Evolutionary conservation across 2,329 filamentous ascomycete species (phyloP).

Genomic region (Sporothrix mexicana): DNA sequence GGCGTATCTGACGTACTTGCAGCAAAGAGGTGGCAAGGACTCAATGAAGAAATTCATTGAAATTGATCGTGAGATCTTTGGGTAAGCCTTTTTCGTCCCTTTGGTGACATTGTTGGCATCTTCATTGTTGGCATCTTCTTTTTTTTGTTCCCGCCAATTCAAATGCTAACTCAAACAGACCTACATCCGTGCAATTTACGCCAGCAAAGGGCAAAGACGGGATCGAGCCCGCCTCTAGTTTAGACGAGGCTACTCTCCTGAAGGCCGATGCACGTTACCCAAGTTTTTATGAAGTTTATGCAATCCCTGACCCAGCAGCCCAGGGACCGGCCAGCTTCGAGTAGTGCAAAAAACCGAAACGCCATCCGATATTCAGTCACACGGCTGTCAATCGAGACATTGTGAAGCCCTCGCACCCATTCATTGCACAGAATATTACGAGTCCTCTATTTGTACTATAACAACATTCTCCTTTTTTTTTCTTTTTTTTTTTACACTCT

Average conservation of each 20-base stretch:
- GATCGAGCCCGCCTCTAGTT: slow-evolving; percentile 49
- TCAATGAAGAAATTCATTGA: slow-evolving; percentile 84
- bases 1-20: slow-evolving; percentile 80
- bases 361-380: no score
- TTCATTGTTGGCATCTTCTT: neutral
- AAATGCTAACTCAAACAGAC: slow-evolving; percentile 46
- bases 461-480: neutral
- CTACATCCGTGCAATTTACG: slow-evolving; percentile 51
- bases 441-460: neutral
- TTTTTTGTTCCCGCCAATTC: neutral
- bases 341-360: slow-evolving; percentile 18
- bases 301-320: slow-evolving; percentile 53
- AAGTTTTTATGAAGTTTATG: slow-evolving; percentile 60
- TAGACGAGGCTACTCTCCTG: slow-evolving; percentile 58
- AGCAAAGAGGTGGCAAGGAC: slow-evolving; percentile 80
- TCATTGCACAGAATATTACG: neutral
- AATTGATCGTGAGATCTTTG: slow-evolving; percentile 86
- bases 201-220: slow-evolving; percentile 55
- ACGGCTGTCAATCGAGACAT: no score
- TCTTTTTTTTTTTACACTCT: neutral
- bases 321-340: slow-evolving; percentile 60
- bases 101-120: neutral
- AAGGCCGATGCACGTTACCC: slow-evolving; percentile 60
- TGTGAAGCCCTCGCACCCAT: no score
- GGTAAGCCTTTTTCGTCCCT: slow-evolving; percentile 56